Percentiles rank a stretch among this genome's conserved stretches.
These are phyloP conservation scores for Colletotrichum sp. DNA, from an alignment of 2,329 filamentous ascomycete genomes.

Conservation along the genomic window DNA sequence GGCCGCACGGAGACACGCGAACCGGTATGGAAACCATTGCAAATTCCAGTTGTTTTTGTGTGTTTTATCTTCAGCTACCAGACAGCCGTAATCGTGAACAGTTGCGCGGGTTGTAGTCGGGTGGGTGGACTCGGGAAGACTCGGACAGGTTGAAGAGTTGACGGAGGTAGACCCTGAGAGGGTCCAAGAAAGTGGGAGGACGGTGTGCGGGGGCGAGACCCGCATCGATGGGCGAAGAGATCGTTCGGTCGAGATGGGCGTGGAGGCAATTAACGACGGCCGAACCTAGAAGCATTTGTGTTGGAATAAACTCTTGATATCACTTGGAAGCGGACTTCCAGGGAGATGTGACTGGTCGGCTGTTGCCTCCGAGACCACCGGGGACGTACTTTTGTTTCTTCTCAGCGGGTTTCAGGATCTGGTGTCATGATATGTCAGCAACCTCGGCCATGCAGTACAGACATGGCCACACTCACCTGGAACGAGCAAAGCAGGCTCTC, in stretches of 20 bases:
- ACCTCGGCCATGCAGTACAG: not conserved
- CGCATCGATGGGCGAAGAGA: not conserved
- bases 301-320: constrained; percentile 74
- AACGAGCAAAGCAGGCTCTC: constrained; percentile 98
- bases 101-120: constrained; percentile 23
- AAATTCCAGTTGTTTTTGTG: constrained; percentile 27
- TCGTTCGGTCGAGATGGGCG: constrained; percentile 12
- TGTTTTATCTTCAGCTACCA: constrained; percentile 27
- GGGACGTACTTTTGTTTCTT: constrained; percentile 99
- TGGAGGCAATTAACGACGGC: constrained; percentile 77
- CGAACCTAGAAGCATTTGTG: constrained; percentile 87
- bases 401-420: constrained; percentile 99
- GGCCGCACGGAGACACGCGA: constrained; percentile 17
- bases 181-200: constrained; percentile 10
- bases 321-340: constrained; percentile 70
- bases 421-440: constrained; percentile 17
- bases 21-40: constrained; percentile 18
- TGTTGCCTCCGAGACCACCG: constrained; percentile 73
- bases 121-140: constrained; percentile 19
- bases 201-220: not conserved
- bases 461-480: constrained; percentile 68
- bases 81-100: constrained; percentile 27
- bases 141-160: constrained; percentile 21
- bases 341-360: constrained; percentile 70
- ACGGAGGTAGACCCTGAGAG: not conserved